Base-by-base conservation (phyloP, 192 early-diverging fungal species). In the Geranomyces michiganensis region DNA sequence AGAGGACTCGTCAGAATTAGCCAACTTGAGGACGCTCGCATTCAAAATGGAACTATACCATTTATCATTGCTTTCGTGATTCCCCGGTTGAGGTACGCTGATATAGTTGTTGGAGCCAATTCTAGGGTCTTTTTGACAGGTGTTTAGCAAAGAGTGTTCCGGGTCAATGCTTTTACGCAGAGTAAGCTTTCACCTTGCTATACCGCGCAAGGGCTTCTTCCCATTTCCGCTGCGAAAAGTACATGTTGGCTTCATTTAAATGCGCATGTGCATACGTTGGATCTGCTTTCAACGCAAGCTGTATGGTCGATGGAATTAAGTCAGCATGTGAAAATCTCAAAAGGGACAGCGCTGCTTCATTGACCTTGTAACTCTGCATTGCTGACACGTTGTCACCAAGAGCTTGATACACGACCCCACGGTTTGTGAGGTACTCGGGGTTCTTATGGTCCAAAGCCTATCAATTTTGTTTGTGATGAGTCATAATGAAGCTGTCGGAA, bases 241-340 rank as follows among this genome's bases (percentile, higher is more conserved):
- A 86, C 44, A 81, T 66, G 70, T 84, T 86, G 0, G 72, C 85
- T 0, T 69, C 77, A 63, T 86, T 86, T 61, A 82, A 78, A 43
- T 79, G 76, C 41, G 82, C 85, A 19, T 83, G 75, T 8, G 75
- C 75, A 65, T 82, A 87, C 1, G 53, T 66, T 0, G 79, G 76
- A 61, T 87, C 80, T 14, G 43, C 24, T 66, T 80, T 65, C 26
- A 87, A 72, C 5, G 85, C 85, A 17, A 74, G 47, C 78, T 83
- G 68, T 43, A 36, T 17, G 5, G 10, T 41, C 36, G 36, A 41
- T 41, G 10, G 5, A 7, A 21, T 22, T 45, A 32, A 17, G 17
- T 32, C 48, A 26, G 33, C 8, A 0, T 33, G 22, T 30, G 12
- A 53, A 56, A n/a, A n/a, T n/a, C 30, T 21, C n/a, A 72, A 15